These are phyloP conservation scores for Dictyophora rubrovolvata DNA, from an alignment of 768 basidiomycete species.

Conservation along the genomic window DNA sequence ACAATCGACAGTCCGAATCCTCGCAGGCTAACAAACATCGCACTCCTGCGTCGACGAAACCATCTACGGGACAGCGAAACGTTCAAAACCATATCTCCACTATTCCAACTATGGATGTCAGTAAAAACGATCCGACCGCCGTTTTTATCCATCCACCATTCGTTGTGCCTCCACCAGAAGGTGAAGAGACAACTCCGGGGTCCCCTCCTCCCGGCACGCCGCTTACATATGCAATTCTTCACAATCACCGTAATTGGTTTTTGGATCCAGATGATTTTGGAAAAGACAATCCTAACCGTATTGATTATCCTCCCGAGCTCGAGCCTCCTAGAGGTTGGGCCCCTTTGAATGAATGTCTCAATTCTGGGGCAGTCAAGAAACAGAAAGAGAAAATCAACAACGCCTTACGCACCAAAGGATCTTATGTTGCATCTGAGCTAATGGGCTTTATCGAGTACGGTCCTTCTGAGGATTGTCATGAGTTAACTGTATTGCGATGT, in stretches of 20 bases:
- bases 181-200: slow-evolving; percentile 16
- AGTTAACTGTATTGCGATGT: slow-evolving; percentile 70
- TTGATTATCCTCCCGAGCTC: slow-evolving; percentile 64
- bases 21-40: not conserved
- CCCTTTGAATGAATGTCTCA: slow-evolving; percentile 23
- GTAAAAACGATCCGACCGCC: slow-evolving; percentile 50
- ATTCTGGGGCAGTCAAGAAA: slow-evolving; percentile 25
- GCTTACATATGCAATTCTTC: slow-evolving; percentile 59
- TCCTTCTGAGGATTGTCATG: slow-evolving; percentile 29
- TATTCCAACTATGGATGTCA: slow-evolving; percentile 39
- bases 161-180: slow-evolving; percentile 40
- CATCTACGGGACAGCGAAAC: not conserved
- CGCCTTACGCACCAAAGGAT: slow-evolving; percentile 22
- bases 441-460: slow-evolving; percentile 53
- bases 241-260: slow-evolving; percentile 75
- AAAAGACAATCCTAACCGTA: slow-evolving; percentile 34
- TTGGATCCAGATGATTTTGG: slow-evolving; percentile 56
- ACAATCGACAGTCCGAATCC: not conserved
- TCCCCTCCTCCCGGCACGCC: slow-evolving; percentile 5
- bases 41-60: not conserved
- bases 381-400: slow-evolving; percentile 50
- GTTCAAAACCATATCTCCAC: slow-evolving; percentile 8
- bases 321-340: slow-evolving; percentile 84
- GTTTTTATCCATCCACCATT: slow-evolving; percentile 73
- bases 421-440: not conserved